phyloP scores from a whole-genome alignment of 2,329 filamentous ascomycete species.

The Cladophialophora bantiana region DNA sequence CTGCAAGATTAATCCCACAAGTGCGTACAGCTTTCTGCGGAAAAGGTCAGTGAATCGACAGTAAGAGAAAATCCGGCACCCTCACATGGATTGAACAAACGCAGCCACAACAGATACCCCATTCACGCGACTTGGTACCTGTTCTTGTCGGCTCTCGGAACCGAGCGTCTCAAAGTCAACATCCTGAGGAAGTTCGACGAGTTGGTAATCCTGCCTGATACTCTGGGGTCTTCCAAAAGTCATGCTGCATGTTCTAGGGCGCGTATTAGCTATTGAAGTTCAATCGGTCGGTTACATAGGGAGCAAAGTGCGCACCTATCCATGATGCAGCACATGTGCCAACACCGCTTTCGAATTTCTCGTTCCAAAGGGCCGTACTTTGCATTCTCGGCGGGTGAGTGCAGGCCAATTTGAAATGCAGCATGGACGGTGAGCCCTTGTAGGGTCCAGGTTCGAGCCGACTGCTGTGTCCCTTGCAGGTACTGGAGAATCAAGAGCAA shows the following conservation, averaged over 20 bases:
- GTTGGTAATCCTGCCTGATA: not conserved
- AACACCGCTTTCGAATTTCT: slow-evolving; percentile 7
- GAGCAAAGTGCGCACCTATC: not conserved
- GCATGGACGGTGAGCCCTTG: slow-evolving; percentile 10
- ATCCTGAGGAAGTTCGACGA: no score
- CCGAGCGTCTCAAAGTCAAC: no score
- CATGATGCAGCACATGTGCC: slow-evolving; percentile 11
- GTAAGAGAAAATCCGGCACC: not conserved
- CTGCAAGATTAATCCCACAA: slow-evolving; percentile 6
- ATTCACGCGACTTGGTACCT: no score
- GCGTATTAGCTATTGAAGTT: no score
- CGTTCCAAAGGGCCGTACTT: not conserved
- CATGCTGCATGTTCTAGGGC: slow-evolving; percentile 2
- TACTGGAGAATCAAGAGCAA: slow-evolving; percentile 12
- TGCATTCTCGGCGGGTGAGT: not conserved
- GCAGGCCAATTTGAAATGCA: slow-evolving; percentile 9
- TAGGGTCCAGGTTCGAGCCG: not conserved
- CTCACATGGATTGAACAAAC: no score
- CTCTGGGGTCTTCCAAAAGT: slow-evolving; percentile 13
- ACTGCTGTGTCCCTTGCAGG: slow-evolving; percentile 7
- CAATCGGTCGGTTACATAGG: no score
- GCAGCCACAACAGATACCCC: no score
- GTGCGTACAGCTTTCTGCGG: slow-evolving; percentile 1
- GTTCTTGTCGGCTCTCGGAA: no score
- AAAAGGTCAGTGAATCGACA: slow-evolving; percentile 2